Evolutionary conservation across 345 rosid species (phyloP).

Genomic region (Hevea brasiliensis): DNA sequence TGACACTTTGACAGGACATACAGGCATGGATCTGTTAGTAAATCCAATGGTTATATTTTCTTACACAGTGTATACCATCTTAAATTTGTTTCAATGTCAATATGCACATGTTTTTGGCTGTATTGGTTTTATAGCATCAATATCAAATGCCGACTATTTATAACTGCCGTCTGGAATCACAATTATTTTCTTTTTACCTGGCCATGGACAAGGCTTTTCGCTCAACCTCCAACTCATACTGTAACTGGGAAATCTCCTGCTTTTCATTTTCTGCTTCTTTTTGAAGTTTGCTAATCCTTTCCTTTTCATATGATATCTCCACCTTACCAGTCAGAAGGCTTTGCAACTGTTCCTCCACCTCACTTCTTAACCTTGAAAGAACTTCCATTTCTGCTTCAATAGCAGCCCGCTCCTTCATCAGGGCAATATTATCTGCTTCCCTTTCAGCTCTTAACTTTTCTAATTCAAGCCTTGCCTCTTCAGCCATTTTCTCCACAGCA

Average conservation of each 20-base stretch:
- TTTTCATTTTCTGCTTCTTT: constrained; percentile 69
- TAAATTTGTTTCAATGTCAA: not conserved
- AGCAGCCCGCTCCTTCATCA: constrained; percentile 65
- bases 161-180: not conserved
- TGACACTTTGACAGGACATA: not conserved
- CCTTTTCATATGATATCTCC: constrained; percentile 78
- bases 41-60: not conserved
- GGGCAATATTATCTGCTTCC: constrained; percentile 61
- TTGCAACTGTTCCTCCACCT: constrained; percentile 76
- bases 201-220: constrained; percentile 84
- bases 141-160: constrained; percentile 1
- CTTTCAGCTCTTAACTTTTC: constrained; percentile 64
- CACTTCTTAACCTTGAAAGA: constrained; percentile 60
- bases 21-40: not conserved
- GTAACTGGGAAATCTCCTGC: constrained; percentile 66
- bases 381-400: constrained; percentile 83
- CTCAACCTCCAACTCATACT: constrained; percentile 78
- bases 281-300: constrained; percentile 59
- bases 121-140: not conserved
- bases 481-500: constrained; percentile 79
- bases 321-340: constrained; percentile 61
- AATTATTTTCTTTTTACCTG: constrained; percentile 51
- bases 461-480: constrained; percentile 68
- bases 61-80: not conserved
- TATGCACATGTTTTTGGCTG: not conserved